These are phyloP conservation scores for Suzukiozyma palmioleophila DNA, from an alignment of 1,139 yeast genomes.

Conservation along the genomic window DNA sequence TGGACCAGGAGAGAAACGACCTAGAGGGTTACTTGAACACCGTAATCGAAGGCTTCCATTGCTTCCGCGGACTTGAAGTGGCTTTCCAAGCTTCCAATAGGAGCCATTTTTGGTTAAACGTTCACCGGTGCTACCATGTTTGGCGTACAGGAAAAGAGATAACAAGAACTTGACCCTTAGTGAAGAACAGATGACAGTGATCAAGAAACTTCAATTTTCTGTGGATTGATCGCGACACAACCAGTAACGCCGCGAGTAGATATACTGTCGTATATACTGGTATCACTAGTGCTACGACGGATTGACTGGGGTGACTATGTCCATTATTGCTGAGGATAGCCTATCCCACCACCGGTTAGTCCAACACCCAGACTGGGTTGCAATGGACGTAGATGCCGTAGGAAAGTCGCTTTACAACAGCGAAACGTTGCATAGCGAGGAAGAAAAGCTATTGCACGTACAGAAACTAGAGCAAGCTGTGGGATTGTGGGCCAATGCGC, in stretches of 20 bases:
- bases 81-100: no score
- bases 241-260: background rate
- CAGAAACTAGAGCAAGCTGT: constrained; percentile 29
- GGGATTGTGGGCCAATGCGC: constrained; percentile 3
- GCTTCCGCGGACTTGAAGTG: no score
- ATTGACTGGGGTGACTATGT: constrained; percentile 1
- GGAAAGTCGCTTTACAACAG: constrained; percentile 46
- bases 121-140: no score
- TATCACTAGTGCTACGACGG: background rate
- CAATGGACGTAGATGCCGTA: constrained; percentile 45
- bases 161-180: no score
- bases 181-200: no score
- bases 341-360: constrained; percentile 4
- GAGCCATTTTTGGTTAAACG: no score
- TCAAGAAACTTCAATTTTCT: no score
- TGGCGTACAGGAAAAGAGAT: no score
- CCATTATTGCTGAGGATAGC: constrained; percentile 3
- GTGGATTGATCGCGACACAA: no score
- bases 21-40: no score
- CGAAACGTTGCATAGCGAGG: constrained; percentile 10
- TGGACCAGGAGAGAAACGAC: no score
- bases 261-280: background rate
- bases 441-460: background rate
- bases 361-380: constrained; percentile 42
- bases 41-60: no score